Conservation (phyloP, 164 flowering plant genomes). For the Umbellularia californica region DNA sequence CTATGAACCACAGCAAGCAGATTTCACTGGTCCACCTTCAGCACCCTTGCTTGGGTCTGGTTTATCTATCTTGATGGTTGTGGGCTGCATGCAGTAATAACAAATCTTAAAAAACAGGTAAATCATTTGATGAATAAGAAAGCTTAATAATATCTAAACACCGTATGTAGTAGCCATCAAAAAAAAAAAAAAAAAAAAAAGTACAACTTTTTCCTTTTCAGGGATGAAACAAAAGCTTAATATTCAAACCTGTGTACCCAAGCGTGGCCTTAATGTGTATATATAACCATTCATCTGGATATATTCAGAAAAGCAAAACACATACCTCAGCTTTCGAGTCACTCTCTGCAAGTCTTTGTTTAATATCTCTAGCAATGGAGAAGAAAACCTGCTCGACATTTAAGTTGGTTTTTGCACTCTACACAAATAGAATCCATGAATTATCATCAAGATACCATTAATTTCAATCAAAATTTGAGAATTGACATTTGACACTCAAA, state of each 20-base stretch:
- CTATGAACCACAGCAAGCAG: constrained; percentile 44
- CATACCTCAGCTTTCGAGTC: constrained; percentile 46
- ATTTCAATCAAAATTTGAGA: not conserved
- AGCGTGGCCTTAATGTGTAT: too few relatives aligned
- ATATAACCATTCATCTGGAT: too few relatives aligned
- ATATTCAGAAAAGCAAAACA: too few relatives aligned
- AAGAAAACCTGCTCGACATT: constrained; percentile 57
- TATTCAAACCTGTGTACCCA: too few relatives aligned
- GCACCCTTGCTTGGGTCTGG: constrained; percentile 33
- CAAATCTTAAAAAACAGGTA: not conserved
- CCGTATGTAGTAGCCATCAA: too few relatives aligned
- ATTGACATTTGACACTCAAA: not conserved
- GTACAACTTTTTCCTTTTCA: too few relatives aligned
- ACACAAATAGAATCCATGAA: constrained; percentile 8
- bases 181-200: too few relatives aligned
- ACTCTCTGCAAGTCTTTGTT: constrained; percentile 44
- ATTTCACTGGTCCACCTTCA: constrained; percentile 32
- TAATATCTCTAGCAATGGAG: constrained; percentile 55
- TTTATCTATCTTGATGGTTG: constrained; percentile 44
- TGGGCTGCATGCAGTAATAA: constrained; percentile 28
- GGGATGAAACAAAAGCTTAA: too few relatives aligned
- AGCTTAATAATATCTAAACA: not conserved
- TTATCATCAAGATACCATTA: not conserved
- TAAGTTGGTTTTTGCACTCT: constrained; percentile 58
- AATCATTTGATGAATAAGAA: not conserved